Evolutionary conservation across 164 flowering plant species (phyloP), one percentile per base, ranked within the genome.

Genomic region (Piper longum): DNA sequence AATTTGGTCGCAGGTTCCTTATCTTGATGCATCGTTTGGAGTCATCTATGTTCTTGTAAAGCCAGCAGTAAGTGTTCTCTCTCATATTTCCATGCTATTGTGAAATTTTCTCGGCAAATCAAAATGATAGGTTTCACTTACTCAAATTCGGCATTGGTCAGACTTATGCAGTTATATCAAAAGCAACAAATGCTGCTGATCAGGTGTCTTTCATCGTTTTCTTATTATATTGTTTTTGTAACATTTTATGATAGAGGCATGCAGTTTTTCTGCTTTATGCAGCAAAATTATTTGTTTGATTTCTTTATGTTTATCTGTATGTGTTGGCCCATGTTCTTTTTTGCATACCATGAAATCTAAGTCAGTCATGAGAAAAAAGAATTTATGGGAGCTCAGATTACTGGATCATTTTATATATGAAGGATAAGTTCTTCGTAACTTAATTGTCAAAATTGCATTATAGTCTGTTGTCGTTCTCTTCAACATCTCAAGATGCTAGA

Each of bases 151-250:
- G 48, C 64, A 44, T 59, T n/a, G 67, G 17, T 62, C 87, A 90
- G 95, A 88, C 87, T 57, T 87, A 82, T 72, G 92, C 91, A 60
- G 74, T 90, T 54, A 85, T 90, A 67, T 90, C 97, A 56, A 82
- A 80, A 64, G 92, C 83, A 70, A 70, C 91, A 62, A 75, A 76
- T 73, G 79, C 89, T 44, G 61, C 67, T 54, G 69, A 87, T 77
- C 97, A 88, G 95, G 97, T 90, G 57, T 13, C 44, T 9, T 62
- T 64, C 64, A 41, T 59, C 14, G 42, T 19, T 18, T 11, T 7
- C 9, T 54, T 39, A 16, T 7, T 63, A 13, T 41, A 54, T 17
- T 62, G 41, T 59, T 26, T 59, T 14, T 16, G 16, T 59, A 17
- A 40, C 16, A 59, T 16, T 26, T 26, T n/a, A 17, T 48, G 48